Conservation (phyloP, 129 eudicot genomes). For the Artemisia tridentata region DNA sequence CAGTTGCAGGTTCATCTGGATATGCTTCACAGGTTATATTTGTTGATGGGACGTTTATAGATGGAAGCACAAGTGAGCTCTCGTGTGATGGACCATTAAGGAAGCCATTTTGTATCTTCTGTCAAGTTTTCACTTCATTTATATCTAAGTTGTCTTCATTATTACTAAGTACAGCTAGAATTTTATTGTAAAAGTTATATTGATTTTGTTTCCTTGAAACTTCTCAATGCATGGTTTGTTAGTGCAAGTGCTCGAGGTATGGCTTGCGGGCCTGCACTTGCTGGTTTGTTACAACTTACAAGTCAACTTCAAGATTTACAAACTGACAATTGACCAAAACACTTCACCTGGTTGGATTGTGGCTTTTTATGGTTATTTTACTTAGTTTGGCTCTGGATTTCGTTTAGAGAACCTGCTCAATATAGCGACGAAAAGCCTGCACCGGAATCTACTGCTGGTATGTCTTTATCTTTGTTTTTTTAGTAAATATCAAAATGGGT, state of each 20-base stretch:
- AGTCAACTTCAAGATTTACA: slow-evolving; percentile 53
- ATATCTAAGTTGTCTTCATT: too few relatives aligned
- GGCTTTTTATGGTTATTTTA: slow-evolving; percentile 82
- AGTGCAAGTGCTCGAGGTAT: slow-evolving; percentile 96
- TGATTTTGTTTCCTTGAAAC: too few relatives aligned
- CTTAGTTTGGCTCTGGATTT: slow-evolving; percentile 71
- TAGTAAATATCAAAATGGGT: background rate
- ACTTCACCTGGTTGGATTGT: slow-evolving; percentile 93
- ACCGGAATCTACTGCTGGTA: slow-evolving; percentile 58
- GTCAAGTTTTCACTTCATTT: too few relatives aligned
- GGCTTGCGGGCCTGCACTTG: slow-evolving; percentile 99
- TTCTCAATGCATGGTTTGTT: slow-evolving; percentile 85
- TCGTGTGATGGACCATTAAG: too few relatives aligned
- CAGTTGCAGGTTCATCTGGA: slow-evolving; percentile 84
- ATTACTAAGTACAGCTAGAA: too few relatives aligned
- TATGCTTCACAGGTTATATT: slow-evolving; percentile 97
- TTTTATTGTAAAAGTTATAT: too few relatives aligned
- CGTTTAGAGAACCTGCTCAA: slow-evolving; percentile 75
- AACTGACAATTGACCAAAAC: too few relatives aligned
- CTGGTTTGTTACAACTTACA: slow-evolving; percentile 83
- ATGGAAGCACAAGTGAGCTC: too few relatives aligned
- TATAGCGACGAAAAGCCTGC: slow-evolving; percentile 37
- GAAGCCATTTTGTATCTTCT: too few relatives aligned
- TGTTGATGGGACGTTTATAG: slow-evolving; percentile 98
- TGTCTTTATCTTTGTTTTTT: background rate